These are phyloP conservation scores for Ustilago loliicola DNA, from an alignment of 1,284 basidiomycete species.

Conservation along the genomic window DNA sequence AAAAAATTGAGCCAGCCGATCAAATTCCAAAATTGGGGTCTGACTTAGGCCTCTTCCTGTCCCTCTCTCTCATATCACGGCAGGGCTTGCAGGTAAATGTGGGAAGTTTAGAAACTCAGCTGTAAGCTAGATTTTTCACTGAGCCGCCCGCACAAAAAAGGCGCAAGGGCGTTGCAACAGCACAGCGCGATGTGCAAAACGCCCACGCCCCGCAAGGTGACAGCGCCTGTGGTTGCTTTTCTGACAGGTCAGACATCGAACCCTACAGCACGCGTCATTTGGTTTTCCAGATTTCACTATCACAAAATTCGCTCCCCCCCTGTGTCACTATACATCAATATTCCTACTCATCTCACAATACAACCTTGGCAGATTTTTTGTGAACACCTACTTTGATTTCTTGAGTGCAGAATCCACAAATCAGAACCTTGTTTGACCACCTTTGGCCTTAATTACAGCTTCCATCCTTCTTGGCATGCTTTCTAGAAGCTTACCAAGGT, in stretches of 20 bases:
- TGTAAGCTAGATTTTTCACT: constrained; percentile 16
- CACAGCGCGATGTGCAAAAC: not conserved
- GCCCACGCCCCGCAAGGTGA: constrained; percentile 15
- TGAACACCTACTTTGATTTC: no score
- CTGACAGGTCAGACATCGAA: constrained; percentile 1
- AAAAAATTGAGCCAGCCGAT: constrained; percentile 3
- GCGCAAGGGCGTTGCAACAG: constrained; percentile 16
- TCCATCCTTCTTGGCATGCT: no score
- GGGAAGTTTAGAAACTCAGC: not conserved
- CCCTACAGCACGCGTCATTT: not conserved
- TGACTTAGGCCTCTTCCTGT: not conserved
- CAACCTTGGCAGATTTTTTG: no score
- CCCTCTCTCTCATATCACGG: not conserved
- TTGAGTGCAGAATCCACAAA: no score
- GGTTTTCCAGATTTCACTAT: no score
- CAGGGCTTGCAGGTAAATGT: constrained; percentile 16
- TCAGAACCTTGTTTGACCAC: no score
- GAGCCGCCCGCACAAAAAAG: constrained; percentile 11
- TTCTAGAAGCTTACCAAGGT: no score
- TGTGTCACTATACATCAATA: no score
- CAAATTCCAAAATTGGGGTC: constrained; percentile 4
- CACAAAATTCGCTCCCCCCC: no score
- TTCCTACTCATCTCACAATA: no score
- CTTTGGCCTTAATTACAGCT: no score
- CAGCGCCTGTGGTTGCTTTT: not conserved